Base-by-base conservation (phyloP, 2,329 filamentous ascomycete species). In the Karstenula rhodostoma region DNA sequence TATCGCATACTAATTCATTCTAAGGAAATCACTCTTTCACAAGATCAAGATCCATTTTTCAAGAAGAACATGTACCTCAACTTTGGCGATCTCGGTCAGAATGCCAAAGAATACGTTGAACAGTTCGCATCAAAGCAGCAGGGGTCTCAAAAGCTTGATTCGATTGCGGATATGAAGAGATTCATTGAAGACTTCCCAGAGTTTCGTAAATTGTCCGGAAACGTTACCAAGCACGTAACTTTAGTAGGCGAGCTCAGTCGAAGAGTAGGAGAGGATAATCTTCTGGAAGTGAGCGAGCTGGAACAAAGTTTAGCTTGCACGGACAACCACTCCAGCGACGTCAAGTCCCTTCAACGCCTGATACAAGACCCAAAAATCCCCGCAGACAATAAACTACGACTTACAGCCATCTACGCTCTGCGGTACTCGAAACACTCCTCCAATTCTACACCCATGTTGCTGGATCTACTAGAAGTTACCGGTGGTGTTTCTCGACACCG, bases 1-100 rank as follows among this genome's bases (percentile, higher is more conserved):
- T 19, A 7, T 35, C 22, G 4, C 19, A 22, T n/a, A 19, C 46
- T 53, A 47, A 32, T 50, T 49, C 10, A 37, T 22, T 17, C n/a
- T 1, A 56, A 82, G 77, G 95, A 99, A 79, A 95, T 99, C 59
- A 94, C 98, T 2, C 81, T 99, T 37, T 96, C 94, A 1, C 94
- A 95, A 78, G 95, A 99, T 65, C 95, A 99, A 78, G 95, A 99
- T 73, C 94, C 95, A 0, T 99, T 99, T 81, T 99, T 99, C 83
- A 97, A 90, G 79, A 97, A 97, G 82, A 98, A 98, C 78, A 98
- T 98, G 94, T 98, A 94, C 69, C 87, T 97, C 71, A 98, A 98
- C 76, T 99, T 98, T 77, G 94, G 94, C 57, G 94, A 98, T 68
- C 85, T 99, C 6, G 94, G 95, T 12, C 91, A 94, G 43, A 97